These are phyloP conservation scores for Udeniomyces megalosporus DNA, from an alignment of 768 basidiomycete genomes.

Conservation along the genomic window DNA sequence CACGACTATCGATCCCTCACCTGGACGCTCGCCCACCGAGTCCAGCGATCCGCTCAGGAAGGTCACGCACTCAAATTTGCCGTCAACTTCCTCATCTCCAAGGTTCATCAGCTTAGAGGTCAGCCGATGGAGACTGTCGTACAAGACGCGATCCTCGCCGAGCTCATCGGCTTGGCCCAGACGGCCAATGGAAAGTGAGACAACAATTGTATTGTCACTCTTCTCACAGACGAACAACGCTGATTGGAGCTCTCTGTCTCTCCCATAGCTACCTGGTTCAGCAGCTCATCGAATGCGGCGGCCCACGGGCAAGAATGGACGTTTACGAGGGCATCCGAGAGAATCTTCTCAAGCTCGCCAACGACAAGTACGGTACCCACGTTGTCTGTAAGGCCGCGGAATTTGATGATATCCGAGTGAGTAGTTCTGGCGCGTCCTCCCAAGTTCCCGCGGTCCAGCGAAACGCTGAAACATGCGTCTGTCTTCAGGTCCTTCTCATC, in stretches of 20 bases:
- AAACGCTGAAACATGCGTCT: too few species aligned
- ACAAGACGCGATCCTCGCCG: slow-evolving; percentile 12
- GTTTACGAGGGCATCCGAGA: slow-evolving; percentile 24
- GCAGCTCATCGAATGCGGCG: slow-evolving; percentile 24
- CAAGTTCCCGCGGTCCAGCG: too few species aligned
- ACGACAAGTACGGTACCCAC: slow-evolving; percentile 27
- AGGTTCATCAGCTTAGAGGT: slow-evolving; percentile 15
- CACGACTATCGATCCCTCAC: slow-evolving; percentile 12
- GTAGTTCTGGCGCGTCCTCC: too few species aligned
- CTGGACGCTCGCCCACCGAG: slow-evolving; percentile 15
- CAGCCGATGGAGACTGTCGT: slow-evolving; percentile 11
- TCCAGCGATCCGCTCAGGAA: slow-evolving; percentile 13
- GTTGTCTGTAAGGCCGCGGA: slow-evolving; percentile 26
- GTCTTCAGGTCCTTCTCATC: slow-evolving; percentile 19
- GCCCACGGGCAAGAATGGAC: slow-evolving; percentile 18
- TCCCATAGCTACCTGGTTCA: slow-evolving; percentile 28
- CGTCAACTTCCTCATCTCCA: slow-evolving; percentile 15
- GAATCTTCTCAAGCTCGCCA: slow-evolving; percentile 23
- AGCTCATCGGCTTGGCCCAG: slow-evolving; percentile 11
- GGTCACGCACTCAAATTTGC: slow-evolving; percentile 16
- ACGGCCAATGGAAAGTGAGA: neutral
- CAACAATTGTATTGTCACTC: neutral
- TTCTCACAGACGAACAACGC: neutral
- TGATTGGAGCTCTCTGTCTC: slow-evolving; percentile 10
- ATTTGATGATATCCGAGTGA: slow-evolving; percentile 22